phyloP scores from a whole-genome alignment of 257 asterid genomes.

The Osmanthus fragrans region DNA sequence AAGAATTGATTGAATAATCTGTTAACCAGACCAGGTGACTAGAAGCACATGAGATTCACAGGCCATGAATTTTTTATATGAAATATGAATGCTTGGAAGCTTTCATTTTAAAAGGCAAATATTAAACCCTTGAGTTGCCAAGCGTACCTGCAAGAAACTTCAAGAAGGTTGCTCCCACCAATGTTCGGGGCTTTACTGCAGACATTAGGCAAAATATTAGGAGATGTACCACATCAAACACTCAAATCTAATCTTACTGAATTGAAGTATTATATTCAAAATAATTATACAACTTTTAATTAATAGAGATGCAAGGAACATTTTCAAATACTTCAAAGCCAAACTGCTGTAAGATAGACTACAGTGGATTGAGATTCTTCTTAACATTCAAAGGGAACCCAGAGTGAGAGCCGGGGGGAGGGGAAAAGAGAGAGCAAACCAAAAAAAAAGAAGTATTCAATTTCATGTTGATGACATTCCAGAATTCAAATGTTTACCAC shows the following conservation, averaged over 20 bases:
- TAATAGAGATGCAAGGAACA: not conserved
- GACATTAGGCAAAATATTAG: slow-evolving; percentile 25
- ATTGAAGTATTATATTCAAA: not conserved
- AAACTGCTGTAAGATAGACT: not conserved
- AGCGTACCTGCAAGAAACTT: slow-evolving; percentile 84
- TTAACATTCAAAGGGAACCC: not conserved
- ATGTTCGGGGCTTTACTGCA: slow-evolving; percentile 90
- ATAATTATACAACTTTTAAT: not conserved
- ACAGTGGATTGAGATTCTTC: slow-evolving; percentile 11
- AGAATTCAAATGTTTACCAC: not conserved
- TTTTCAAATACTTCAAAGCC: not conserved
- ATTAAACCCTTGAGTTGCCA: not conserved
- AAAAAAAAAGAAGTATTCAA: not conserved
- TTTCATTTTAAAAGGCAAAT: not conserved
- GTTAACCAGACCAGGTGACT: not conserved
- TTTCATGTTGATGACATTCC: not conserved
- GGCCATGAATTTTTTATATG: not conserved
- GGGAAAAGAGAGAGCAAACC: not conserved
- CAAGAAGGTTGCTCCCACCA: slow-evolving; percentile 93
- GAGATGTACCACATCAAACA: slow-evolving; percentile 12
- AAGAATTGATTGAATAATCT: not conserved
- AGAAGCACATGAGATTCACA: slow-evolving; percentile 2
- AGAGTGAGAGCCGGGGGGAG: not conserved
- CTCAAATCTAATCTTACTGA: not conserved
- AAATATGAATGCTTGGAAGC: not conserved